A percentile compares a stretch with the other conserved stretches of the same genome.
These are phyloP conservation scores for Talaromyces ruber DNA, from an alignment of 495 filamentous ascomycete genomes.

Conservation along the genomic window DNA sequence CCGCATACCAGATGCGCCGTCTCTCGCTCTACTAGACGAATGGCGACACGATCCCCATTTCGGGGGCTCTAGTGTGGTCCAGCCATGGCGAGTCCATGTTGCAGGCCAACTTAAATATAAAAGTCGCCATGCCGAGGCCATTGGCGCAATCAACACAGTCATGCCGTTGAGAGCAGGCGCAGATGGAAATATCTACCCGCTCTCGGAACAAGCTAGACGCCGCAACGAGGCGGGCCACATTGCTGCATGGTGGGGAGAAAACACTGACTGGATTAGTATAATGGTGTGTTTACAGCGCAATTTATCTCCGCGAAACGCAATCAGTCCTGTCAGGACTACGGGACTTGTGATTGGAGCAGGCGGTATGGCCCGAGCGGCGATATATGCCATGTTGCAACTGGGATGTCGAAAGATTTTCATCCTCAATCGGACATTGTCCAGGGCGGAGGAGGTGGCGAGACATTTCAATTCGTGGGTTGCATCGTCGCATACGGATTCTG, in stretches of 20 bases:
- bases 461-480: slow-evolving; percentile 61
- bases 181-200: slow-evolving; percentile 55
- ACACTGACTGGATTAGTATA: slow-evolving; percentile 79
- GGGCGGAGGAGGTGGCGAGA: slow-evolving; percentile 55
- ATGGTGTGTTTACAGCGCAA: slow-evolving; percentile 61
- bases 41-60: slow-evolving; percentile 57
- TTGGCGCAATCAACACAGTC: slow-evolving; percentile 78
- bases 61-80: slow-evolving; percentile 63
- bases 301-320: slow-evolving; percentile 70
- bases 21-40: slow-evolving; percentile 54
- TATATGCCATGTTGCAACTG: slow-evolving; percentile 71
- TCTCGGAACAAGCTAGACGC: slow-evolving; percentile 52
- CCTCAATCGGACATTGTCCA: slow-evolving; percentile 57
- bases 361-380: slow-evolving; percentile 71
- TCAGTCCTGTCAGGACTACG: slow-evolving; percentile 56
- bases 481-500: slow-evolving; percentile 31
- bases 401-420: slow-evolving; percentile 76
- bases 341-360: slow-evolving; percentile 72
- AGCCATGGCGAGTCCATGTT: slow-evolving; percentile 69
- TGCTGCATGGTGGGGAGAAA: slow-evolving; percentile 68
- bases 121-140: slow-evolving; percentile 68
- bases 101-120: slow-evolving; percentile 58
- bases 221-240: slow-evolving; percentile 58
- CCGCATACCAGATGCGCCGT: slow-evolving; percentile 52
- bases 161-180: slow-evolving; percentile 58